Percentiles rank a stretch among this genome's conserved stretches.
Evolutionary conservation across 2,329 filamentous ascomycete species (phyloP).

Genomic region (Zasmidium angulare): DNA sequence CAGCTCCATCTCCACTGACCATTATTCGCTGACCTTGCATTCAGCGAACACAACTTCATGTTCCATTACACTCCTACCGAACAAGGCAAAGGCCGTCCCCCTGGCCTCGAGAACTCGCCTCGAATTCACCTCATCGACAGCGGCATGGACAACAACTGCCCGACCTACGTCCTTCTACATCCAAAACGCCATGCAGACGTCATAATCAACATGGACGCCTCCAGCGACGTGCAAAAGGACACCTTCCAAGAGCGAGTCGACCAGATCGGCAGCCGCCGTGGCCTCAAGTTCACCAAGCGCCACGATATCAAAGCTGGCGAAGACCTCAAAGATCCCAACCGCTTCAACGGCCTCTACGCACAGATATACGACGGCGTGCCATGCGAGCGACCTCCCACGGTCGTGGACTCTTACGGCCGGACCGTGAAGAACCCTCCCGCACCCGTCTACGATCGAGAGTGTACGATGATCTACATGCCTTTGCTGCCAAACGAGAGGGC

Average conservation of each 20-base stretch:
- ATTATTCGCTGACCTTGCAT: neutral
- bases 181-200: conserved; percentile 31
- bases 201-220: conserved; percentile 37
- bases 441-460: conserved; percentile 22
- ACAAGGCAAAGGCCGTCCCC: conserved; percentile 23
- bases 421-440: conserved; percentile 32
- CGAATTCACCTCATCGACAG: conserved; percentile 37
- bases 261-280: conserved; percentile 35
- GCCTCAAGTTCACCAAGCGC: conserved; percentile 33
- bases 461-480: conserved; percentile 36
- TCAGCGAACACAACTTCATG: conserved; percentile 32
- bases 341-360: conserved; percentile 34
- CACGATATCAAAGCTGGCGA: conserved; percentile 24
- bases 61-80: conserved; percentile 29
- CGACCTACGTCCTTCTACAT: conserved; percentile 32
- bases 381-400: conserved; percentile 24
- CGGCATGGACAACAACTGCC: conserved; percentile 40
- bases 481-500: conserved; percentile 34
- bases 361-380: conserved; percentile 32
- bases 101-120: conserved; percentile 35
- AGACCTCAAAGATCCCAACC: conserved; percentile 26
- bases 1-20: neutral
- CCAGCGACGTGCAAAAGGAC: conserved; percentile 36
- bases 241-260: conserved; percentile 34
- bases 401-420: conserved; percentile 33